Percentiles rank a stretch among this genome's conserved stretches.
Conservation (phyloP, 805 yeast genomes). For the Metschnikowia noctiluminum region DNA sequence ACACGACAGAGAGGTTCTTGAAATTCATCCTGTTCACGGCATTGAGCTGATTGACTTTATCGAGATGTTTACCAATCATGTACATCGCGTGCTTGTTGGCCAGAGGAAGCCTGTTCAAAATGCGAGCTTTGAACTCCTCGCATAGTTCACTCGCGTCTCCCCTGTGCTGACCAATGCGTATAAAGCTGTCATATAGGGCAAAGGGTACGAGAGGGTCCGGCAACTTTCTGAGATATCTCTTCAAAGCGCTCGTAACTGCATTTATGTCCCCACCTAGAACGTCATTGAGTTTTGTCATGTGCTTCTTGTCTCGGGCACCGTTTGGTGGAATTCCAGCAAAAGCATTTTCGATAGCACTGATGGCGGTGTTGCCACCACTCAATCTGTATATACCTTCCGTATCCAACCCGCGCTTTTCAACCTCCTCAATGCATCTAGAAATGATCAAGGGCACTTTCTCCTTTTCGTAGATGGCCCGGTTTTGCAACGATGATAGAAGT, state of each 20-base stretch:
- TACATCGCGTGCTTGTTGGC: constrained; percentile 63
- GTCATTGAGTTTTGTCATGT: constrained; percentile 30
- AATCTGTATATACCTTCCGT: constrained; percentile 88
- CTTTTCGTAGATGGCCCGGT: constrained; percentile 60
- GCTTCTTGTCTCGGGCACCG: constrained; percentile 32
- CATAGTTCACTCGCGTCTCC: constrained; percentile 25
- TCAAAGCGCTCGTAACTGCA: constrained; percentile 82
- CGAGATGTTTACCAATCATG: constrained; percentile 61
- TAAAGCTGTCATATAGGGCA: constrained; percentile 62
- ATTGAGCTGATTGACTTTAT: constrained; percentile 51
- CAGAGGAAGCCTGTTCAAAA: constrained; percentile 55
- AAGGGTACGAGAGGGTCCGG: constrained; percentile 83
- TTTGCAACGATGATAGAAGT: constrained; percentile 56
- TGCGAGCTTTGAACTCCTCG: constrained; percentile 38
- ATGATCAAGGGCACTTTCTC: constrained; percentile 67
- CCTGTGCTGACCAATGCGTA: constrained; percentile 39
- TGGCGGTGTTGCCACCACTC: constrained; percentile 75
- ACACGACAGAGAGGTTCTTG: constrained; percentile 83
- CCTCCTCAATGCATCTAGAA: constrained; percentile 66
- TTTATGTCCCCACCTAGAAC: constrained; percentile 66
- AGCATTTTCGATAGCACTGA: constrained; percentile 46
- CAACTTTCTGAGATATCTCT: constrained; percentile 78
- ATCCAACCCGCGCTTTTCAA: constrained; percentile 72
- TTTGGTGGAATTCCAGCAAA: constrained; percentile 30
- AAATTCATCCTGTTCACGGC: constrained; percentile 73